Evolutionary conservation across 768 basidiomycete genomes (phyloP).

Genomic region (Cystofilobasidium ferigula): DNA sequence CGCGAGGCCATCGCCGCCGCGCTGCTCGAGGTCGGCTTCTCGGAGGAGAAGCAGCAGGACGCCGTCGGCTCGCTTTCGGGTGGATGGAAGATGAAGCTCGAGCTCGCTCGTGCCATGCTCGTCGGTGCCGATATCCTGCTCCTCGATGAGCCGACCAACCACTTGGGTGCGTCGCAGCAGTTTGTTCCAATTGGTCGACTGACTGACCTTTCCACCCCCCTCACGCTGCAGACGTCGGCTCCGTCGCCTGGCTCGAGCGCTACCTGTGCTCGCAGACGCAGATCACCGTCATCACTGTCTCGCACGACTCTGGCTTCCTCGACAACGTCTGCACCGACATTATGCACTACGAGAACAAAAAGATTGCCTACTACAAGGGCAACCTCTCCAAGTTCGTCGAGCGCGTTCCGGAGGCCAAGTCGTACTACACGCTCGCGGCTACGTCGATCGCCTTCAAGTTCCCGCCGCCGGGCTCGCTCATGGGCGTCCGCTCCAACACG

Average conservation of each 20-base stretch:
- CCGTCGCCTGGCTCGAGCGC: conserved; percentile 82
- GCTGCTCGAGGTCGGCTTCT: conserved; percentile 80
- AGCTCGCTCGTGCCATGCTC: conserved; percentile 89
- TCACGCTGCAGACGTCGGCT: conserved; percentile 43
- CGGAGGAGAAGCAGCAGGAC: conserved; percentile 70
- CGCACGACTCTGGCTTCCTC: conserved; percentile 94
- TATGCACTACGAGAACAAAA: conserved; percentile 92
- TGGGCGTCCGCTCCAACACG: conserved; percentile 93
- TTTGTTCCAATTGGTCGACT: not conserved
- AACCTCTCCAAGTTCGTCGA: conserved; percentile 84
- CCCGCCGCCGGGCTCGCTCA: conserved; percentile 86
- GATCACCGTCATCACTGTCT: conserved; percentile 83
- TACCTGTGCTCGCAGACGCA: conserved; percentile 71
- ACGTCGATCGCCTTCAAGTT: conserved; percentile 89
- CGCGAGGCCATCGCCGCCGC: conserved; percentile 64
- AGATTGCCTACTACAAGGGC: conserved; percentile 88
- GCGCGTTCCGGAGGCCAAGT: conserved; percentile 81
- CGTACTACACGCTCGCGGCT: conserved; percentile 91
- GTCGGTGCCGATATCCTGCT: conserved; percentile 60
- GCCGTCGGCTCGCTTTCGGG: conserved; percentile 82
- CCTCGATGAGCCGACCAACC: conserved; percentile 78
- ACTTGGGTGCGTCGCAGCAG: conserved; percentile 48
- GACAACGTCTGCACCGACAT: conserved; percentile 94
- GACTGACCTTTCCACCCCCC: not conserved
- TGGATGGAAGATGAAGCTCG: conserved; percentile 99